phyloP scores from a whole-genome alignment of 78 protist genomes.

The Tieghemostelium lacteum region DNA sequence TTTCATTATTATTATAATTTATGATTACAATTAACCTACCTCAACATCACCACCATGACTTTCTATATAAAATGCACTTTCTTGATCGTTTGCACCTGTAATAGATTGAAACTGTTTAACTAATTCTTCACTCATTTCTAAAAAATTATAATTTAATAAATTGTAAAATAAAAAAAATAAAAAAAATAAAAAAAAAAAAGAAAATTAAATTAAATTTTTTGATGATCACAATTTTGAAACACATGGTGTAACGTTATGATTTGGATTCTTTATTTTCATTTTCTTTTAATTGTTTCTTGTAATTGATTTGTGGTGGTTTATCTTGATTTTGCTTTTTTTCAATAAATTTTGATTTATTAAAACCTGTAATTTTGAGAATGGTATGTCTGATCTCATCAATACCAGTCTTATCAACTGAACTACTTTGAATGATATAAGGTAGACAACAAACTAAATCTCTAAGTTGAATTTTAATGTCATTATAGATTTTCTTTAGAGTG shows the following conservation, averaged over 20 bases:
- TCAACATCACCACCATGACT: conserved; percentile 65
- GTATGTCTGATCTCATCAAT: conserved; percentile 29
- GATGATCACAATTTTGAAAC: too few relatives aligned
- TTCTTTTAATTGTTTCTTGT: neutral
- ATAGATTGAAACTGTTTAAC: conserved; percentile 32
- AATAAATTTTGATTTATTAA: conserved; percentile 9
- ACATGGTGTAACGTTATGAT: too few relatives aligned
- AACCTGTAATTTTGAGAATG: conserved; percentile 23
- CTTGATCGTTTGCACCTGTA: conserved; percentile 46
- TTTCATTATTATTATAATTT: neutral
- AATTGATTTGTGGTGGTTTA: neutral
- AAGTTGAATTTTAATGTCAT: conserved; percentile 8
- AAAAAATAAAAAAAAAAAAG: too few relatives aligned
- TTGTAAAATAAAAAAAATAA: too few relatives aligned
- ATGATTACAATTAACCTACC: neutral
- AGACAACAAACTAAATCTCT: conserved; percentile 45
- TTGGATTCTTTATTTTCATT: neutral
- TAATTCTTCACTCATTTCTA: too few relatives aligned
- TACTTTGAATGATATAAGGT: conserved; percentile 46
- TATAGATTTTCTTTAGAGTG: conserved; percentile 24
- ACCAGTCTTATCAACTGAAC: conserved; percentile 14
- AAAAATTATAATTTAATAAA: too few relatives aligned
- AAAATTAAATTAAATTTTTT: too few relatives aligned
- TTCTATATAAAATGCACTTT: conserved; percentile 53
- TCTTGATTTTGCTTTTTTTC: neutral